Conservation (phyloP, 2,329 filamentous ascomycete genomes). For the Nannizziopsis barbatae region DNA sequence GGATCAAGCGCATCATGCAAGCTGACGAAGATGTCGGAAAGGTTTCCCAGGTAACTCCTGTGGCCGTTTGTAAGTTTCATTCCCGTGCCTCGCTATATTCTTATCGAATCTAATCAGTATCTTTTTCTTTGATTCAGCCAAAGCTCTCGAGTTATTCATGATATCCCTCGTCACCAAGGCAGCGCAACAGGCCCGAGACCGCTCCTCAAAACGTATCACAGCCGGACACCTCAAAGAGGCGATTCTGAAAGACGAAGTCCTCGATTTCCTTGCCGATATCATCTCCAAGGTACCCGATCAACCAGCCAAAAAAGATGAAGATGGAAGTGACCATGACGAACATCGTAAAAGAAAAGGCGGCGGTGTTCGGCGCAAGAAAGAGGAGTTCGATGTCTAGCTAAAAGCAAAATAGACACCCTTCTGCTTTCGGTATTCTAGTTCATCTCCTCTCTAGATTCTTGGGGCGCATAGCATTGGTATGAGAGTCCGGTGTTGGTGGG, state of each 20-base stretch:
- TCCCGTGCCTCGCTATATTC: not conserved
- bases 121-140: constrained; percentile 44
- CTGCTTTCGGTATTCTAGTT: too few relatives aligned
- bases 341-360: constrained; percentile 37
- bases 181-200: constrained; percentile 68
- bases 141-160: constrained; percentile 97
- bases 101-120: not conserved
- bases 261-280: constrained; percentile 88
- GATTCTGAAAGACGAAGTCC: constrained; percentile 76
- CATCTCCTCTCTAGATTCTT: not conserved
- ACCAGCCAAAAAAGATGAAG: constrained; percentile 37
- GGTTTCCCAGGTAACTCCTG: constrained; percentile 92
- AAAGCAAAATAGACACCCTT: not conserved
- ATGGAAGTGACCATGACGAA: constrained; percentile 39
- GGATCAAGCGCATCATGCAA: constrained; percentile 99
- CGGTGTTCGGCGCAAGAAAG: constrained; percentile 29
- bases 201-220: constrained; percentile 79
- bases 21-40: constrained; percentile 98
- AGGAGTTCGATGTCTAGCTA: constrained; percentile 27
- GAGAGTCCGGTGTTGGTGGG: constrained; percentile 1
- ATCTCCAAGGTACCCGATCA: constrained; percentile 70
- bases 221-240: constrained; percentile 86
- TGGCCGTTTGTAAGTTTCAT: constrained; percentile 60
- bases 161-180: constrained; percentile 83
- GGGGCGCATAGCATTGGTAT: not conserved